Evolutionary conservation across 2,329 filamentous ascomycete genomes (phyloP).

Genomic region (Claviceps sp.): DNA sequence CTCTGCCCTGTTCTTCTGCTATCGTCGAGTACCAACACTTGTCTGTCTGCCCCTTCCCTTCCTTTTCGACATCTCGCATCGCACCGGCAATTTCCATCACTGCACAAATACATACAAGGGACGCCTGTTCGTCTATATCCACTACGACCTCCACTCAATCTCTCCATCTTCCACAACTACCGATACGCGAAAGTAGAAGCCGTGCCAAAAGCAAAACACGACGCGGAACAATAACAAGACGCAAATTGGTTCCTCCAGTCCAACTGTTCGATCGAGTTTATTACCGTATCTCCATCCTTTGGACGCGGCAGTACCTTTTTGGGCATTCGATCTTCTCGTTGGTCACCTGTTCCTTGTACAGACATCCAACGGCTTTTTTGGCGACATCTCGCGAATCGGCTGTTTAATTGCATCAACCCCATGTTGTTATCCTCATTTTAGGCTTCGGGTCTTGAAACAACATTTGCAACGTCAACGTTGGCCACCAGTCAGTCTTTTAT

Average conservation of each 20-base stretch:
- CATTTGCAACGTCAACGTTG: constrained; percentile 1
- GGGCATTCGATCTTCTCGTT: background rate
- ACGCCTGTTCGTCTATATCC: background rate
- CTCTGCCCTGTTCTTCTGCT: too few relatives aligned
- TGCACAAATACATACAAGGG: too few relatives aligned
- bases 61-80: background rate
- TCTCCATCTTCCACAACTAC: background rate
- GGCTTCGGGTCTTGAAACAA: constrained; percentile 5
- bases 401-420: background rate
- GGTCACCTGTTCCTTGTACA: background rate
- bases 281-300: too few relatives aligned
- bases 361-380: background rate
- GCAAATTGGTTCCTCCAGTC: too few relatives aligned
- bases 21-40: too few relatives aligned
- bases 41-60: background rate
- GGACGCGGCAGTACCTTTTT: background rate
- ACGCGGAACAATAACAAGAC: too few relatives aligned
- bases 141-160: background rate
- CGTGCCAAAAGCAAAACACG: too few relatives aligned
- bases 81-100: too few relatives aligned
- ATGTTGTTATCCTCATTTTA: background rate
- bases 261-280: too few relatives aligned
- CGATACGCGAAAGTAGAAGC: background rate
- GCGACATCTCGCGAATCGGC: constrained; percentile 1
- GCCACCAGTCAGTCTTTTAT: background rate